Conservation (phyloP, 164 flowering plant genomes). For the Aristolochia californica region DNA sequence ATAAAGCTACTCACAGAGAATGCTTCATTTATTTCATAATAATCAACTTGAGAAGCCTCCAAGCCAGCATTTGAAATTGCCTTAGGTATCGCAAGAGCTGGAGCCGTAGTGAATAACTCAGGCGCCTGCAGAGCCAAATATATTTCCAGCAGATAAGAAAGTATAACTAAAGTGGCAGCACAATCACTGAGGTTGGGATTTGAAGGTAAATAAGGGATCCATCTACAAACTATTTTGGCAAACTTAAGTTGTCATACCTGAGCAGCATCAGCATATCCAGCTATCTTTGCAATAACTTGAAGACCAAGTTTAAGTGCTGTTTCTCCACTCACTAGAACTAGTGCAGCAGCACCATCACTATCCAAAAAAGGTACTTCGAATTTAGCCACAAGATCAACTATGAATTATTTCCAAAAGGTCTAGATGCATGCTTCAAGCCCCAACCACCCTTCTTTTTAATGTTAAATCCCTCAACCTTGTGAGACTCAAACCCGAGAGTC, state of each 20-base stretch:
- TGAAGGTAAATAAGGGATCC: too few relatives aligned
- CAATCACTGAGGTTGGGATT: too few relatives aligned
- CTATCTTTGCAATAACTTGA: slow-evolving; percentile 64
- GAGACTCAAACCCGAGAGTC: too few relatives aligned
- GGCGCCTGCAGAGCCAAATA: slow-evolving; percentile 60
- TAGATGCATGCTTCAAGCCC: too few relatives aligned
- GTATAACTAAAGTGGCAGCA: not conserved
- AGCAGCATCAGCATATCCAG: slow-evolving; percentile 89
- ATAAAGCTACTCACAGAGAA: slow-evolving; percentile 58
- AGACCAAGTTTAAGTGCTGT: slow-evolving; percentile 65
- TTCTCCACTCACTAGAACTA: slow-evolving; percentile 83
- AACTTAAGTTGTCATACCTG: slow-evolving; percentile 42
- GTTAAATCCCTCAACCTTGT: too few relatives aligned
- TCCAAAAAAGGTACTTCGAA: not conserved
- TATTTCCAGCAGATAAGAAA: slow-evolving; percentile 1
- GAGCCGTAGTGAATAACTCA: slow-evolving; percentile 82
- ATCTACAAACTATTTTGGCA: too few relatives aligned
- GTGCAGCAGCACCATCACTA: slow-evolving; percentile 94
- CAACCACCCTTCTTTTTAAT: too few relatives aligned
- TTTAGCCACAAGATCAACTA: too few relatives aligned
- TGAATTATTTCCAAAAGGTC: too few relatives aligned
- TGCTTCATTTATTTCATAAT: slow-evolving; percentile 95
- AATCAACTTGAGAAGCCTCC: slow-evolving; percentile 77
- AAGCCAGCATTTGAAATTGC: slow-evolving; percentile 84
- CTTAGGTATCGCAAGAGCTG: slow-evolving; percentile 95